Base-by-base conservation (phyloP, 2,329 filamentous ascomycete genomes). In the Elsinoe necatrix region DNA sequence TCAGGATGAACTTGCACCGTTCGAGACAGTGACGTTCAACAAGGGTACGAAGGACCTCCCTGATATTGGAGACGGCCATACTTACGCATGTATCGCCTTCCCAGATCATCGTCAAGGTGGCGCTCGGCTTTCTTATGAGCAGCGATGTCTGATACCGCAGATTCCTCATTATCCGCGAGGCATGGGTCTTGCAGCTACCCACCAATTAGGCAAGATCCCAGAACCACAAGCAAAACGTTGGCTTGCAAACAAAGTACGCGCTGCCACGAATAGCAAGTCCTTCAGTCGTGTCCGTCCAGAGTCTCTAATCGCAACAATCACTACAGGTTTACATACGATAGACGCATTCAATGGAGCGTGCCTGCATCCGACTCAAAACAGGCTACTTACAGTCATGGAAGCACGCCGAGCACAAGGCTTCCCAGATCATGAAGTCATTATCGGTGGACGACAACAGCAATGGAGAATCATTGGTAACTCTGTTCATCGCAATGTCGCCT, bases 381-480 rank as follows among this genome's bases (percentile, higher is more conserved):
- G 89, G 0, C 69, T 77, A 0, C 63, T 88, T 0, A 83, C 78
- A 0, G 68, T 92, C 1, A 75, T 85, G 72, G 89, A 93, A 67
- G 80, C 77, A 0, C 72, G 85, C 1, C 74, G 86, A 1, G 84
- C 83, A 0, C 88, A 93, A 66, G 85, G 86, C 0, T 82, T 86
- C 39, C 81, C 76, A 0, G 86, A 92, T 56, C 61, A 82, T 4
- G 88, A 92, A 57, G 77, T 91, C 0, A 67, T 95, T 0, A 68
- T 91, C 0, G 87, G 87, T 0, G 64, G 55, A 0, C 67, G 77
- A 0, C 8, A 35, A 0, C 72, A 82, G 1, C 84, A 88, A 64
- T 83, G 80, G 72, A 79, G 77, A 56, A 80, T 88, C 18, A 75
- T 91, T 0, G 89, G 89, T 0, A 95, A 95, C 67, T 87, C 84